Conservation (phyloP, 257 asterid species). For the Solanum piurae region DNA sequence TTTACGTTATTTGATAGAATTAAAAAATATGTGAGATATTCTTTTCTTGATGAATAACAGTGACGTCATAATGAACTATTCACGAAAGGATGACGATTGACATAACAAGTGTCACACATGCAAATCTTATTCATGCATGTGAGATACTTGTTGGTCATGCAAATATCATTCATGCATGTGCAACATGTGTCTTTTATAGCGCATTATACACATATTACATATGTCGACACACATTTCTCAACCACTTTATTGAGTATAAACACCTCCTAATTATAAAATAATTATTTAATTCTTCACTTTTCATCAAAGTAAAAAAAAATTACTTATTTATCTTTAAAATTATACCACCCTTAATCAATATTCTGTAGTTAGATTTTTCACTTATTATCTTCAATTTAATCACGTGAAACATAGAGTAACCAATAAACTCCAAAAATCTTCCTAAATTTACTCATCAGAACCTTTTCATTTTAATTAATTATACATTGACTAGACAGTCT, state of each 20-base stretch:
- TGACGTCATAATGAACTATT: no score
- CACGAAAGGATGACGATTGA: background rate
- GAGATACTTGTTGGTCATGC: background rate
- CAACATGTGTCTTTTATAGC: background rate
- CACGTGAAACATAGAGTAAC: background rate
- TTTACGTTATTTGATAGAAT: no score
- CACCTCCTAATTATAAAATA: background rate
- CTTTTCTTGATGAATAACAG: background rate
- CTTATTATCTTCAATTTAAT: background rate
- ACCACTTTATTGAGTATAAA: background rate
- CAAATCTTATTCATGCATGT: background rate
- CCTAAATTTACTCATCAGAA: background rate
- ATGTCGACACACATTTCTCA: background rate
- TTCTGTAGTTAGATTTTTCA: background rate
- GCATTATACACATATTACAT: accelerated
- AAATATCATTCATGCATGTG: background rate
- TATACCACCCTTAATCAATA: background rate
- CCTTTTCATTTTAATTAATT: background rate
- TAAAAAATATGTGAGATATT: background rate
- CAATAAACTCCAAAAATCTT: background rate
- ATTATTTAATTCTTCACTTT: background rate
- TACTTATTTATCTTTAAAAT: background rate
- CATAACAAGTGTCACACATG: background rate
- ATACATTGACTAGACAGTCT: background rate
- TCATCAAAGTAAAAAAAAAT: background rate